phyloP scores from a whole-genome alignment of 768 basidiomycete genomes.

The Tulasnella sp. region DNA sequence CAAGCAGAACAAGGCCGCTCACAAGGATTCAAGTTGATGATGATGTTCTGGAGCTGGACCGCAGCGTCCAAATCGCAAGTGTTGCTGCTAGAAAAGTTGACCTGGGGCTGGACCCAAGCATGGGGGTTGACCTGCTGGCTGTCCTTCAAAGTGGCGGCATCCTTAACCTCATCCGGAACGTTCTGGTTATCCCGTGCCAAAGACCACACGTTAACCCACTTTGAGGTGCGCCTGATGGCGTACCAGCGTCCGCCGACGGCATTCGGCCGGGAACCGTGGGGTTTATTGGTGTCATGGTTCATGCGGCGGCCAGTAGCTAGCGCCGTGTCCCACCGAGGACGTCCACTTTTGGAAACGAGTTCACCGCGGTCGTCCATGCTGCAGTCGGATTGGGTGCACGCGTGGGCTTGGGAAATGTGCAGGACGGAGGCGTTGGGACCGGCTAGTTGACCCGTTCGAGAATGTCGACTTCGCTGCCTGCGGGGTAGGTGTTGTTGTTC shows the following conservation, averaged over 20 bases:
- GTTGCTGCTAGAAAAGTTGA: slow-evolving; percentile 31
- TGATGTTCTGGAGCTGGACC: too few species aligned
- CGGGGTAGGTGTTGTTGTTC: slow-evolving; percentile 51
- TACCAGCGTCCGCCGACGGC: slow-evolving; percentile 34
- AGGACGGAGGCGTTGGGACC: slow-evolving; percentile 31
- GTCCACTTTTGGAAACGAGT: neutral
- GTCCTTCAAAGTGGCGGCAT: neutral
- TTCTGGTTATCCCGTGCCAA: slow-evolving; percentile 28
- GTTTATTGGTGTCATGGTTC: neutral
- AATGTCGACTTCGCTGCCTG: slow-evolving; percentile 44
- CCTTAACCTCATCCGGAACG: slow-evolving; percentile 33
- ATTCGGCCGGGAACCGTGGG: slow-evolving; percentile 35
- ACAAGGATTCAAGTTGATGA: too few species aligned
- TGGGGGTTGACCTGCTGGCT: slow-evolving; percentile 18
- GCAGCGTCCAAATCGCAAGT: too few species aligned
- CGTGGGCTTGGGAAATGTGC: slow-evolving; percentile 50
- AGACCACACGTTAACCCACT: slow-evolving; percentile 28
- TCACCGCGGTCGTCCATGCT: slow-evolving; percentile 33
- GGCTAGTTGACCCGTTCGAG: slow-evolving; percentile 43
- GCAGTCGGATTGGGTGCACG: slow-evolving; percentile 54
- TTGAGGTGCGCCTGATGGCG: neutral
- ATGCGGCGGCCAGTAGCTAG: slow-evolving; percentile 36
- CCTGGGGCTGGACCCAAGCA: slow-evolving; percentile 35
- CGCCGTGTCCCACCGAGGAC: slow-evolving; percentile 3
- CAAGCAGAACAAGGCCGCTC: too few species aligned